These are phyloP conservation scores for Populus tomentosa DNA, from an alignment of 441 rosid genomes.

Conservation along the genomic window DNA sequence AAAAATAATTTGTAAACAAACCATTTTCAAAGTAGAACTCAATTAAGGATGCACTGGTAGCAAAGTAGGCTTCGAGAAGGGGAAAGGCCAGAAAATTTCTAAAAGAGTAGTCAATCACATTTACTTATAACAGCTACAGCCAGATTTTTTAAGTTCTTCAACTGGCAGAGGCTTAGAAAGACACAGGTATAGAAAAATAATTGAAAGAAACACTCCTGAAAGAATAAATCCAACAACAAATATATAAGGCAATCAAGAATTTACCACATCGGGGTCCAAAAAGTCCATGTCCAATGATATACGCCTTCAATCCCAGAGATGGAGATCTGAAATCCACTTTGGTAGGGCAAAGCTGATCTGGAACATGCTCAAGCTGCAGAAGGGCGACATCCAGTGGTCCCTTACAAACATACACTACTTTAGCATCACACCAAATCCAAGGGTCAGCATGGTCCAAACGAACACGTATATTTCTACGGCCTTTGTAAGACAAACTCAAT, in stretches of 20 bases:
- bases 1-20: not conserved
- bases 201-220: not conserved
- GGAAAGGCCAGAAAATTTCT: not conserved
- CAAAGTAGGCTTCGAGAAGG: not conserved
- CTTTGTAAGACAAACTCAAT: slow-evolving; percentile 31
- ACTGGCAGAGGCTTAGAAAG: not conserved
- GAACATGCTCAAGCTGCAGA: slow-evolving; percentile 57
- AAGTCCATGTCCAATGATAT: slow-evolving; percentile 86
- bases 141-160: not conserved
- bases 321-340: slow-evolving; percentile 27
- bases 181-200: not conserved
- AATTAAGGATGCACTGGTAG: not conserved
- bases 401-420: slow-evolving; percentile 61
- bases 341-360: slow-evolving; percentile 57
- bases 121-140: not conserved
- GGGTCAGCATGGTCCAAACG: slow-evolving; percentile 64
- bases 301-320: slow-evolving; percentile 37
- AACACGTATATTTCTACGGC: slow-evolving; percentile 50
- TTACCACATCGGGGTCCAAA: slow-evolving; percentile 92
- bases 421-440: slow-evolving; percentile 84
- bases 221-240: not conserved
- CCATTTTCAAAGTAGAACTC: not conserved
- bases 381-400: slow-evolving; percentile 86
- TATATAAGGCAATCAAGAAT: slow-evolving; percentile 9
- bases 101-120: not conserved